Evolutionary conservation across 495 filamentous ascomycete species (phyloP).

Genomic region (Amphirosellinia nigrospora): DNA sequence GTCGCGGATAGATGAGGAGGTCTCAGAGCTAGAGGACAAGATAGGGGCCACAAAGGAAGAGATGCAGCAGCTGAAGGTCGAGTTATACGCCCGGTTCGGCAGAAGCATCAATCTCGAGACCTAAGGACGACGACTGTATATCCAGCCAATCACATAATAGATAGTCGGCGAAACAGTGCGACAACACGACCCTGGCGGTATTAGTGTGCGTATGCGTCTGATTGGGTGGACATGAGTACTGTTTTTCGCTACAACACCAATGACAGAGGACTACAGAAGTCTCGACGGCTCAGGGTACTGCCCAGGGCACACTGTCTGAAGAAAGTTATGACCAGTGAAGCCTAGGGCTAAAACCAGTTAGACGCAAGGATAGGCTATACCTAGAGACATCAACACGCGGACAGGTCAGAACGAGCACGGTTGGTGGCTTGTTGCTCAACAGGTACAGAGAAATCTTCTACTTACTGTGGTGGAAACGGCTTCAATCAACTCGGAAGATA

Average conservation of each 20-base stretch:
- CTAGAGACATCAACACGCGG: not conserved
- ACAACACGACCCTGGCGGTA: not conserved
- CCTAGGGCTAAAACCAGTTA: not conserved
- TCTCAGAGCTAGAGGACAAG: conserved; percentile 76
- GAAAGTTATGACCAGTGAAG: not conserved
- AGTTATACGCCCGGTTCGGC: conserved; percentile 92
- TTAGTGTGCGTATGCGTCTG: not conserved
- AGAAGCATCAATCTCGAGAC: conserved; percentile 94
- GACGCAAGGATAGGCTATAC: not conserved
- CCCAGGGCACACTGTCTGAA: not conserved
- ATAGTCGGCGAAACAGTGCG: not conserved
- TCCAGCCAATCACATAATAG: not conserved
- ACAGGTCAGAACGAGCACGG: not conserved
- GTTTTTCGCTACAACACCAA: not conserved
- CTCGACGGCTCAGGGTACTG: too few species aligned
- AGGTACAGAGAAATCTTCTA: not conserved
- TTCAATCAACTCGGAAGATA: too few species aligned
- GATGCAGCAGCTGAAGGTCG: conserved; percentile 85
- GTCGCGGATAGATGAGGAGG: conserved; percentile 74
- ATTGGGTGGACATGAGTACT: not conserved
- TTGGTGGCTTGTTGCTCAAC: not conserved
- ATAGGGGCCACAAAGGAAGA: conserved; percentile 77
- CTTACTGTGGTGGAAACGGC: too few species aligned
- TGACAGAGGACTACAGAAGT: not conserved
- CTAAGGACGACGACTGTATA: conserved; percentile 51